These are phyloP conservation scores for Carallia brachiata DNA, from an alignment of 345 rosid genomes.

Conservation along the genomic window DNA sequence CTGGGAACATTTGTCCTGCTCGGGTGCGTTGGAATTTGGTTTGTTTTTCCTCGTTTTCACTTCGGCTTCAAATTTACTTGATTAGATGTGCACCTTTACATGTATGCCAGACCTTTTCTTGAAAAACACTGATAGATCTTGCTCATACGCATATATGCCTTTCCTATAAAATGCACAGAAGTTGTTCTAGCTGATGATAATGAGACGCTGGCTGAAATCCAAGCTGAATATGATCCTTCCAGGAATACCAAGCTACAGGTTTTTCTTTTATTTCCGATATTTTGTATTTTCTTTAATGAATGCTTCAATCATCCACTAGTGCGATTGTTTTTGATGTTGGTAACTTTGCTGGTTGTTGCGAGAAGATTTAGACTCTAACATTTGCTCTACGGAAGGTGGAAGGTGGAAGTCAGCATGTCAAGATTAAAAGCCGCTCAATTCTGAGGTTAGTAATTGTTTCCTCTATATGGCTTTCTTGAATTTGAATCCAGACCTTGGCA, in stretches of 20 bases:
- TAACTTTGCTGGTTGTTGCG: background rate
- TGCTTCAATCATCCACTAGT: too few relatives aligned
- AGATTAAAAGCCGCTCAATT: constrained; percentile 67
- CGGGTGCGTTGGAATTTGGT: constrained; percentile 40
- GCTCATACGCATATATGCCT: constrained; percentile 49
- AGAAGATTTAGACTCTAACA: too few relatives aligned
- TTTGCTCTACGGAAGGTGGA: constrained; percentile 60
- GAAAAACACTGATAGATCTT: background rate
- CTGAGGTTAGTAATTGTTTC: constrained; percentile 53
- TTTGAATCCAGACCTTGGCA: too few relatives aligned
- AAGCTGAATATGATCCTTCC: constrained; percentile 79
- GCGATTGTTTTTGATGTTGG: background rate
- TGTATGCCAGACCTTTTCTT: too few relatives aligned
- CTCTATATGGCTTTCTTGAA: background rate
- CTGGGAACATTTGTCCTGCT: constrained; percentile 85
- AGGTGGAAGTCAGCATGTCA: constrained; percentile 88
- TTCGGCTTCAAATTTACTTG: too few relatives aligned
- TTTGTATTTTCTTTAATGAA: background rate
- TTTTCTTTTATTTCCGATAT: constrained; percentile 10
- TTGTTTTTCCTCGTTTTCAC: background rate
- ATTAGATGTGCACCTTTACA: too few relatives aligned
- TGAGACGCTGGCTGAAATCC: constrained; percentile 66
- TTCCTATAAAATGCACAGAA: constrained; percentile 66
- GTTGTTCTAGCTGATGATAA: constrained; percentile 50
- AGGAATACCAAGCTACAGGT: constrained; percentile 90